Evolutionary conservation across 139 green algal species (phyloP), one percentile per base, ranked within the genome.

Genomic region (Chlorella vulgaris): DNA sequence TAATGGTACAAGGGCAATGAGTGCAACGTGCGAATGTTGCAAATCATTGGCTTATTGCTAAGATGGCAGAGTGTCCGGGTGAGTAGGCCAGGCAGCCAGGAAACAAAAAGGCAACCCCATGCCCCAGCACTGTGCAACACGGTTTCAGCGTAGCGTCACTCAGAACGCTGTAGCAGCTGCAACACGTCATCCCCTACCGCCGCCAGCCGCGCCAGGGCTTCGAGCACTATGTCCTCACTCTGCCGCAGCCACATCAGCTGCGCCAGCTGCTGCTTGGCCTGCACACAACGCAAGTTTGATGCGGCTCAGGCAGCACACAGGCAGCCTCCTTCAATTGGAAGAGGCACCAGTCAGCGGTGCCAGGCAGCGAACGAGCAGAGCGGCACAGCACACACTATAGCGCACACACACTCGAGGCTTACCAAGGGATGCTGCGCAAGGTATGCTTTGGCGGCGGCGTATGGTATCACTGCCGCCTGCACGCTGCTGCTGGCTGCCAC

Each of bases 181-280:
- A 86, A 58, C 60, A 93, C 33, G 3, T 86, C 81, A 26, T 87
- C 77, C 26, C 85, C 81, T 71, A 90, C 38, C 35, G 67, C 67
- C 19, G 83, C 77, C 81, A 90, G 82, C 35, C 83, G 83, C 31
- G 68, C 67, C 81, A 90, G 82, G 0, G 80, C 77, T 71, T 89
- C 86, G 33, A 91, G 53, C 71, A 90, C 83, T 26, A 89, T 84
- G 53, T 83, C 85, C 80, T 91, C 88, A 67, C 80, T 89, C 67
- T 87, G 83, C 53, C 84, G 83, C 60, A 86, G 81, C 88, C 88
- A 91, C 67, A 87, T 76, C 71, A 89, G 81, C 80, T 91, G 85
- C 29, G 86, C 81, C 40, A 90, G 63, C 67, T 87, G 85, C 80
- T 91, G 88, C 79, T 85, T 82, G 61, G 84, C 86, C 83, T 88